Base-by-base conservation (phyloP, 805 yeast genomes). In the Saccharomycopsis fodiens region DNA sequence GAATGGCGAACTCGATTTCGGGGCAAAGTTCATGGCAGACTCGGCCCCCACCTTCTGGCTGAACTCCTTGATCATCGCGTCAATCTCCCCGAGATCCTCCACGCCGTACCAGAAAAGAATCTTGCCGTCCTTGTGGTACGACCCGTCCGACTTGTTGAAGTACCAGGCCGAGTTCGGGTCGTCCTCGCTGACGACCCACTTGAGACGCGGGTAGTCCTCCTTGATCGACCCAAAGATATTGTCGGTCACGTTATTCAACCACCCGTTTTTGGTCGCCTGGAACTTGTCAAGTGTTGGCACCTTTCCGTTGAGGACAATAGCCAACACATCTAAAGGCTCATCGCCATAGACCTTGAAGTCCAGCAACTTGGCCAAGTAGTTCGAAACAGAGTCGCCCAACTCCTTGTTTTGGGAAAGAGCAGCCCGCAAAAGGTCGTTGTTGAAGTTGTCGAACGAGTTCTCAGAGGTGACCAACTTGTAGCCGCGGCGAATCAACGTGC, bases 241-340 rank as follows among this genome's bases (percentile, higher is more conserved):
- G 61, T 93, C 99, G 48, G 96, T 84, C 45, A 93, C 96, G 54
- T 91, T 91, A 69, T 93, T 93, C 61, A 91, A 81, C 99, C 99
- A 93, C 39, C 97, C 97, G 45, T 83, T 75, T 62, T 84, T 82
- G 19, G 94, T 76, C 20, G 94, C 86, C 54, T 88, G 70, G 61
- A 93, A 87, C 66, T 85, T 87, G 62, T 86, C 95, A 52, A 93
- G 68, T 41, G 72, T 74, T 8, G 96, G 83, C 44, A 85, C 69
- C 12, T 63, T 64, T 1, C 58, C 52, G 38, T 74, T 73, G 45
- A 71, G 72, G 17, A 93, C 93, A 55, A 93, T 81, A 12, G 97
- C 95, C 55, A 93, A 70, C 2, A 88, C 97, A 58, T 93, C 97
- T 56, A 88, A 73, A 22, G 96, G 97, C 62, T 91, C 97, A 65